Conservation (phyloP, 2,329 filamentous ascomycete genomes). For the Stagonosporopsis tanaceti region DNA sequence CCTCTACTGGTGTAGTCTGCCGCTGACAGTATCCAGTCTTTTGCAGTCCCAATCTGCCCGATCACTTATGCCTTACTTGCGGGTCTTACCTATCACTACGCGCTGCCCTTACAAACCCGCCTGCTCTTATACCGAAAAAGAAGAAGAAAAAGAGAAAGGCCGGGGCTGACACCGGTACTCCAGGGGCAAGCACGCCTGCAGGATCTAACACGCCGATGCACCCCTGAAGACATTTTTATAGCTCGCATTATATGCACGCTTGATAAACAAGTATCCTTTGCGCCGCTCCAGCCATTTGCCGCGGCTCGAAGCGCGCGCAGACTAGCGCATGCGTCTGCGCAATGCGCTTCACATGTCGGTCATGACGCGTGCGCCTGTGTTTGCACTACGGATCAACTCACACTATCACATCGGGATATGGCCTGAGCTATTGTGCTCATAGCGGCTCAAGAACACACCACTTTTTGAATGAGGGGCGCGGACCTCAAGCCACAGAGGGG, state of each 20-base stretch:
- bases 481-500: neutral
- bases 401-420: neutral
- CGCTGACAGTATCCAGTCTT: slow-evolving; percentile 41
- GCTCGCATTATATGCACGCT: neutral
- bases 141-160: slow-evolving; percentile 52
- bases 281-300: neutral
- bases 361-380: neutral
- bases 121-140: slow-evolving; percentile 48
- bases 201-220: slow-evolving; percentile 47
- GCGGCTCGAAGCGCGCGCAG: neutral
- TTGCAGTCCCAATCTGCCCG: slow-evolving; percentile 44
- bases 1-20: neutral
- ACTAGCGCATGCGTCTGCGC: neutral
- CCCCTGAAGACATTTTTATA: slow-evolving; percentile 24
- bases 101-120: slow-evolving; percentile 42
- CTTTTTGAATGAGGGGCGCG: neutral
- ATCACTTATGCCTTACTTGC: slow-evolving; percentile 49
- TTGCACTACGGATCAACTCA: neutral
- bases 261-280: neutral
- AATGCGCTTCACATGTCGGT: neutral
- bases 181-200: slow-evolving; percentile 43
- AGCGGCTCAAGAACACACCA: neutral
- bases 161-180: slow-evolving; percentile 45
- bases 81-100: slow-evolving; percentile 50
- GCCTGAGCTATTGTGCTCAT: too few species aligned